These are phyloP conservation scores for Diacronema lutheri DNA, from an alignment of 78 protist genomes.

Conservation along the genomic window DNA sequence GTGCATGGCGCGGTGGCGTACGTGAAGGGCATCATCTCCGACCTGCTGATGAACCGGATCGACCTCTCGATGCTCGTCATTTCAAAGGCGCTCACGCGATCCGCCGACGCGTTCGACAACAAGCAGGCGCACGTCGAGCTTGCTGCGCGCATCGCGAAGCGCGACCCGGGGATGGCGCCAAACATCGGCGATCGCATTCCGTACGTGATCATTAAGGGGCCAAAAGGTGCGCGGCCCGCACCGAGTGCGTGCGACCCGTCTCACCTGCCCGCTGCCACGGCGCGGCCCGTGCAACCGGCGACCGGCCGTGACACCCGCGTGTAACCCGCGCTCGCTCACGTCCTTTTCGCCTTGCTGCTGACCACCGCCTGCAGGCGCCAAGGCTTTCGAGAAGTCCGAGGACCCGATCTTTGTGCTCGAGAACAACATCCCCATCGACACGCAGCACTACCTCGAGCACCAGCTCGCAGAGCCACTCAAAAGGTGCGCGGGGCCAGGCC, in stretches of 20 bases:
- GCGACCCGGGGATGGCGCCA: slow-evolving; percentile 94
- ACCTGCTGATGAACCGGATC: slow-evolving; percentile 83
- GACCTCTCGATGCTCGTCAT: slow-evolving; percentile 97
- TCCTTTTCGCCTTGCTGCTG: neutral
- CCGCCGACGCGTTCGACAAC: neutral
- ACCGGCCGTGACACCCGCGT: too few relatives aligned
- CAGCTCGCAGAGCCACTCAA: slow-evolving; percentile 90
- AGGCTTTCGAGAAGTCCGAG: slow-evolving; percentile 93
- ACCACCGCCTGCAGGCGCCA: too few relatives aligned
- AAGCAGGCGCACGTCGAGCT: slow-evolving; percentile 93
- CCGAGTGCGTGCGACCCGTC: too few relatives aligned
- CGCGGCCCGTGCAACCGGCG: too few relatives aligned
- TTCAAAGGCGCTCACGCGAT: slow-evolving; percentile 61
- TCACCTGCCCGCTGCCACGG: too few relatives aligned
- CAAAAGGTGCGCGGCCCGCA: neutral
- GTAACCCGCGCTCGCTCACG: too few relatives aligned
- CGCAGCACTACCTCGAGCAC: slow-evolving; percentile 92
- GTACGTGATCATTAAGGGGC: slow-evolving; percentile 92
- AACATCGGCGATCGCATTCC: slow-evolving; percentile 98
- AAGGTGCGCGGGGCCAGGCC: slow-evolving; percentile 53
- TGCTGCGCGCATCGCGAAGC: slow-evolving; percentile 92
- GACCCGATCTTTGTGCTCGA: slow-evolving; percentile 98
- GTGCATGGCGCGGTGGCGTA: slow-evolving; percentile 18
- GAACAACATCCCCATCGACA: slow-evolving; percentile 93
- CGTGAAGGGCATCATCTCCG: slow-evolving; percentile 80